Conservation (phyloP, 129 eudicot species). For the Sambucus nigra region DNA sequence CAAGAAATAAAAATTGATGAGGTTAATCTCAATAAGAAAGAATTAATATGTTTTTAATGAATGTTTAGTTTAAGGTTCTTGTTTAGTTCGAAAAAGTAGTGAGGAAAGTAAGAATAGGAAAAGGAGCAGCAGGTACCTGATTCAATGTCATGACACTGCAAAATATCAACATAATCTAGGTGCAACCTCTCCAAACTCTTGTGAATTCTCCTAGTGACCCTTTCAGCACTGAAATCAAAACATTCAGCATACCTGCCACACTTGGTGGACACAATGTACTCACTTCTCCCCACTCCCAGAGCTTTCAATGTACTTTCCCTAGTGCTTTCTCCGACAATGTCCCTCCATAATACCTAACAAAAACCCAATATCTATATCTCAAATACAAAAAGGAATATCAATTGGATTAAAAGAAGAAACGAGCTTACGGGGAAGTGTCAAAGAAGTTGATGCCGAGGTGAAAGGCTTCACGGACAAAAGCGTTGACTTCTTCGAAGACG, state of each 20-base stretch:
- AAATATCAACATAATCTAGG: conserved; percentile 84
- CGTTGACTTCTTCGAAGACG: conserved; percentile 73
- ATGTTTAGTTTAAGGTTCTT: no score
- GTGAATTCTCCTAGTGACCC: conserved; percentile 78
- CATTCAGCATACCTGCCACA: conserved; percentile 89
- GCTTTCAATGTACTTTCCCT: conserved; percentile 83
- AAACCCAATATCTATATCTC: background rate
- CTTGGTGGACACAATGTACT: conserved; percentile 84
- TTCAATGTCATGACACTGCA: conserved; percentile 97
- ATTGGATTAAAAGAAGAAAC: background rate
- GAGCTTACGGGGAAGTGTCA: conserved; percentile 90
- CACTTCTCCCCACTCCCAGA: conserved; percentile 54
- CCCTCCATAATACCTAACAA: conserved; percentile 69
- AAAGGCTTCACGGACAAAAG: conserved; percentile 73
- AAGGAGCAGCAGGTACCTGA: conserved; percentile 65
- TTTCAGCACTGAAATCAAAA: conserved; percentile 80
- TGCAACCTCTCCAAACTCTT: conserved; percentile 90
- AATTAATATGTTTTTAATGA: no score
- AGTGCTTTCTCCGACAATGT: conserved; percentile 80
- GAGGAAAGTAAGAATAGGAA: no score
- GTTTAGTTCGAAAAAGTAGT: no score
- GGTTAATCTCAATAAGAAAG: no score
- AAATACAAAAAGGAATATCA: background rate
- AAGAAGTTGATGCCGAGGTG: conserved; percentile 86
- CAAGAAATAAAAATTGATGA: no score